A percentile compares a stretch with the other conserved stretches of the same genome.
phyloP scores from a whole-genome alignment of 2,329 filamentous ascomycete species.

The Fusarium torulosum region DNA sequence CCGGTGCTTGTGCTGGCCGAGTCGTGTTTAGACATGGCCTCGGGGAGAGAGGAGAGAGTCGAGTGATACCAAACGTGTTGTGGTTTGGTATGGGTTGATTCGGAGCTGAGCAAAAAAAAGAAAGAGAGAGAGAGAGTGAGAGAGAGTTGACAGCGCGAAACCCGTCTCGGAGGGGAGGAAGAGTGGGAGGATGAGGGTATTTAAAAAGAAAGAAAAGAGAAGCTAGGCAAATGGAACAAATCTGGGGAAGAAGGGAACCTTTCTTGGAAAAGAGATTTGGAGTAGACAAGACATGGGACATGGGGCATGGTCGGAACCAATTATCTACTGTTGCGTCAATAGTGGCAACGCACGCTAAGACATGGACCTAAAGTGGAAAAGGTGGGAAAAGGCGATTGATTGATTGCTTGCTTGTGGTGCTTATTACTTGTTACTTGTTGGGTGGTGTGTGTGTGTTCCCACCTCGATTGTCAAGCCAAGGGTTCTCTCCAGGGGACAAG shows the following conservation, averaged over 20 bases:
- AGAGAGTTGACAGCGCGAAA: not conserved
- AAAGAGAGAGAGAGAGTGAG: not conserved
- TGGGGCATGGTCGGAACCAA: not conserved
- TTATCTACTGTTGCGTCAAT: conserved; percentile 12
- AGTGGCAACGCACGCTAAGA: conserved; percentile 33
- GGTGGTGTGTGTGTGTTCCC: too few species aligned
- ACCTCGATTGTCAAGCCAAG: too few species aligned
- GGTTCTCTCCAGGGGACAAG: too few species aligned
- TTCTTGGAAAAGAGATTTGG: conserved; percentile 32
- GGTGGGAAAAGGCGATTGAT: not conserved
- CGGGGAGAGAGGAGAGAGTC: not conserved
- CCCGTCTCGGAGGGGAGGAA: not conserved
- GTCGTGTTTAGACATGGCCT: conserved; percentile 42
- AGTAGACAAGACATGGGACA: conserved; percentile 10
- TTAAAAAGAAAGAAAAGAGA: conserved; percentile 24
- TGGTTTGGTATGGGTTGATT: too few species aligned
- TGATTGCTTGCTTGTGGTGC: not conserved
- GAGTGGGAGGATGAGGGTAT: conserved; percentile 4
- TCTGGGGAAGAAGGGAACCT: conserved; percentile 26
- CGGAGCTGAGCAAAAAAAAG: not conserved
- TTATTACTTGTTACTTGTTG: too few species aligned
- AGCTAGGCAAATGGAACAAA: conserved; percentile 7
- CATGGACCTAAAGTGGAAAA: conserved; percentile 23
- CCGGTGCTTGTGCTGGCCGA: conserved; percentile 37
- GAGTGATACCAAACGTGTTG: too few species aligned